Evolutionary conservation across 2,329 filamentous ascomycete species (phyloP), one percentile per base, ranked within the genome.

Genomic region (Didymellaceae sp.): DNA sequence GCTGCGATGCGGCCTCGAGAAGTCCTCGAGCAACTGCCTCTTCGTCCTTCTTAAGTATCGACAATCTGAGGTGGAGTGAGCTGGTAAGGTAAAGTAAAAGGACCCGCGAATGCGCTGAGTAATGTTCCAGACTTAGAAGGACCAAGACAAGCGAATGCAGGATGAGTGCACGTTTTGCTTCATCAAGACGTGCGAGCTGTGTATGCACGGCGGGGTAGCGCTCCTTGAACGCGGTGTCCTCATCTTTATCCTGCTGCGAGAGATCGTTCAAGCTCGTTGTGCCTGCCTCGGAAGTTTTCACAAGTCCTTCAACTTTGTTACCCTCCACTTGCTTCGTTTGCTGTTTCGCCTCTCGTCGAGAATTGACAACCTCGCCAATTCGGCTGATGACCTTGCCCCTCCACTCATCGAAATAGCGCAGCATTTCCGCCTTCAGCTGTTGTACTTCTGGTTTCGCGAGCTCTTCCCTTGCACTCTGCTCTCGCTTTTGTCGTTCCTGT

Each of bases 341-440:
- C 45, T 63, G 57, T 31, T 63, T 68, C 9, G 64, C 68, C 43
- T 71, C 62, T 16, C 69, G 68, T 26, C 71, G 65, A 20, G 71
- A 70, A 43, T 76, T 66, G 37, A 82, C 70, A 26, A 91, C 82
- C 59, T 94, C 87, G 14, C 85, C 83, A 18, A 96, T 77, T 11
- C 91, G 83, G 48, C 84, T 80, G 31, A 90, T 76, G 8, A 96
- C 83, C 10, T 79, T 78, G 5, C 84, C 80, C 62, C 90, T 84
- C 93, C 93, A 97, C 57, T 90, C 87, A 50, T 88, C 85, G 67
- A 93, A 96, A 67, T 87, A 86, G 6, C 80, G 75, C 5, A 95
- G 69, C 1, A 86, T 82, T 45, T 88, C 86, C 55, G 82, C 85
- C 75, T 86, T 91, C 62, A 91, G 74, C 61, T 90, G 86, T 49